Base-by-base conservation (phyloP, 2,329 filamentous ascomycete genomes). In the Leptodontidium sp. region DNA sequence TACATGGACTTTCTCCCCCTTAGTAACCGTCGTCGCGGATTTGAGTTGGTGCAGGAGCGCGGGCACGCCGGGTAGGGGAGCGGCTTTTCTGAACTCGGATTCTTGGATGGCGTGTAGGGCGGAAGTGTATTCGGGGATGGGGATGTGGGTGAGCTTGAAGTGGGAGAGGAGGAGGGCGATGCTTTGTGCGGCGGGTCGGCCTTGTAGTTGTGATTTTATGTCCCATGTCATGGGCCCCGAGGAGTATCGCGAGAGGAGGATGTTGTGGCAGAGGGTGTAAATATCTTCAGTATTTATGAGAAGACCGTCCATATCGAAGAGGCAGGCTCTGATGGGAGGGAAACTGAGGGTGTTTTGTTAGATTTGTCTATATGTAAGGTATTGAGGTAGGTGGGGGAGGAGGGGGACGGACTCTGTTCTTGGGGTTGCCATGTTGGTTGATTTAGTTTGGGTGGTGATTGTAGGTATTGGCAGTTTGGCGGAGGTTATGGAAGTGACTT, bases 291-390 rank as follows among this genome's bases (percentile, higher is more conserved):
- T 94, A 81, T 98, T 90, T 78, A 99, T 93, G 21, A 99, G 88
- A 49, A 98, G 90, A 70, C 96, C 96, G 81, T 99, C 96, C 94
- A 98, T 97, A 84, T 98, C 96, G 80, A 99, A 98, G 74, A 99
- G 90, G 81, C 94, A 97, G 74, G 95, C 96, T 75, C 93, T 88
- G 69, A 98, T 86, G 62, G 91, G 89, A 24, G 92, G 91, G 80
- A 94, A 90, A 79, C 91, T 93, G 76, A 40, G 40, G 50, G 26
- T 29, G 43, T 26, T 29, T 15, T 29, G 52, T 29, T 55, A 21
- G 21, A n/a, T 32, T 2, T 55, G 24, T 32, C 11, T 29, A 32
- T 29, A 11, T 6, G 62, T 32, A 57, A 2, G 40, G n/a, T 21
- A 35, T 63, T 35, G 61, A 3, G 40, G 21, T 40, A 7, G 21